Evolutionary conservation across 1,284 basidiomycete species (phyloP), one percentile per base, ranked within the genome.

Genomic region (Termitomyces sp.): DNA sequence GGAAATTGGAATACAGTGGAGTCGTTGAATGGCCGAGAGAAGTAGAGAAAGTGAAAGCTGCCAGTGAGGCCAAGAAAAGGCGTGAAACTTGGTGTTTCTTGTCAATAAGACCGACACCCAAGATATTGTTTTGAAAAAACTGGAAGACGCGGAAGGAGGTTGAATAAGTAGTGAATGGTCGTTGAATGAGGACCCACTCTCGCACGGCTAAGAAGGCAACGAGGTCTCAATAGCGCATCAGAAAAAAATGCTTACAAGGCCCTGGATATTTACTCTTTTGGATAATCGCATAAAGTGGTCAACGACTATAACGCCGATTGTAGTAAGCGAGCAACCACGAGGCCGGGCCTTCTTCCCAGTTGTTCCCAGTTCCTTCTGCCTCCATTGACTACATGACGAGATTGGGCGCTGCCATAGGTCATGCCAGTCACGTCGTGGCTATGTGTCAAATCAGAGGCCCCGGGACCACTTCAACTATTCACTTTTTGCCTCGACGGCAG

Each of bases 281-380:
- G 55, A 54, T 53, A 58, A 21, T 58, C 58, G 53, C 56, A 55
- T 58, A 58, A 61, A 54, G 44, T 49, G 41, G 41, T 59, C 51
- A 58, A 58, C 58, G 50, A 36, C 52, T 42, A 17, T 52, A 54
- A 57, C 28, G 43, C 57, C 52, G 57, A 61, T 59, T 59, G 59
- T 62, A 47, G 54, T 59, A 62, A 62, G 61, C 60, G 58, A 61
- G 46, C 45, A 30, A 55, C 57, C 57, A 50, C 51, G 56, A 60
- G 56, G 52, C 31, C 26, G 48, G 57, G 53, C 53, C 15, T 8
- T 36, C 5, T 6, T 5, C 21, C 31, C 19, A 19, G 4, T 34
- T 34, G 6, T 42, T 28, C 24, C 24, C 24, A 24, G 24, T 24
- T 3, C n/a, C 50, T 30, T 10, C 40, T 24, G 8, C 13, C 4